phyloP scores from a whole-genome alignment of 23 red algal genomes.

The Agarophyton chilense region DNA sequence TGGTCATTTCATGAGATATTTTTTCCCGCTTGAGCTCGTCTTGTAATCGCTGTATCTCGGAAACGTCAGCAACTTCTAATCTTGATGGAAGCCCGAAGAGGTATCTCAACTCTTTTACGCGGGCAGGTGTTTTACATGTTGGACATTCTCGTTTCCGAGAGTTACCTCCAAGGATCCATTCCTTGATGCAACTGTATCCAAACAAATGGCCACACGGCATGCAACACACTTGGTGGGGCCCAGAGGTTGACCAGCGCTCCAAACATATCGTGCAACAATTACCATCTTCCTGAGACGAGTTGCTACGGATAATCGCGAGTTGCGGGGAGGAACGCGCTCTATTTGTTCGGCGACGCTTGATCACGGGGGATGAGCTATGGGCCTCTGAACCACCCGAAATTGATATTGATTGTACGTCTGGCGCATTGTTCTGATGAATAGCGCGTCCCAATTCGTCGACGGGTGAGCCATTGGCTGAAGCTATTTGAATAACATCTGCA shows the following conservation, averaged over 20 bases:
- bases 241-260: conserved; percentile 49
- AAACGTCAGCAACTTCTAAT: conserved; percentile 19
- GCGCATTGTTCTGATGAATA: background rate
- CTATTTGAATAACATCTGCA: background rate
- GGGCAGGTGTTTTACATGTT: conserved; percentile 51
- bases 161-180: conserved; percentile 46
- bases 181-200: conserved; percentile 68
- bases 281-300: conserved; percentile 8
- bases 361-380: conserved; percentile 16
- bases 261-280: conserved; percentile 78
- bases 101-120: conserved; percentile 50
- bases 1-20: conserved; percentile 31
- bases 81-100: conserved; percentile 32
- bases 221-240: conserved; percentile 67
- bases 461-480: background rate
- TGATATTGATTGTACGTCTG: background rate
- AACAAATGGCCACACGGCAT: conserved; percentile 83
- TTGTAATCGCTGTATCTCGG: conserved; percentile 14
- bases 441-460: background rate
- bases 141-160: conserved; percentile 46
- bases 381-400: background rate
- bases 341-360: conserved; percentile 25
- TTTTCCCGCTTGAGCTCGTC: conserved; percentile 27
- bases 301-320: background rate
- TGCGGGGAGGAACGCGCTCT: background rate